Percentiles rank a stretch among this genome's conserved stretches.
phyloP scores from a whole-genome alignment of 139 green algal species.

The Dunaliella sp. region DNA sequence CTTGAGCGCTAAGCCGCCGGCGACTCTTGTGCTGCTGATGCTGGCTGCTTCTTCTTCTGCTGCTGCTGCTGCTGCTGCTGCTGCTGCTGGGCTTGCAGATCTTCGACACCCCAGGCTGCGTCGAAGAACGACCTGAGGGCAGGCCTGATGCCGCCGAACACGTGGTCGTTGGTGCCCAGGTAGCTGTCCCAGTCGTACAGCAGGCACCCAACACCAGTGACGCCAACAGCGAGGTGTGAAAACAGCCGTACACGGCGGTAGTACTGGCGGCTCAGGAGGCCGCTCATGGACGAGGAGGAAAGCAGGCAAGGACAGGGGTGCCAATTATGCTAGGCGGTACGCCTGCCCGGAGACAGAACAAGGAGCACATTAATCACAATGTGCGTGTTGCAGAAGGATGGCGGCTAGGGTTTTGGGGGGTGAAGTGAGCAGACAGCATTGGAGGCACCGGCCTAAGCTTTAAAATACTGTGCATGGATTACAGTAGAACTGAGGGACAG shows the following conservation, averaged over 20 bases:
- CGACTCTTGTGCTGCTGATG: neutral
- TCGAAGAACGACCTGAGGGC: constrained; percentile 20
- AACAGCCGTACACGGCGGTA: constrained; percentile 16
- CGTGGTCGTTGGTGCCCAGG: constrained; percentile 42
- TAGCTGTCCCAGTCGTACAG: constrained; percentile 51
- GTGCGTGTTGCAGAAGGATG: neutral
- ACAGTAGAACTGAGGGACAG: neutral
- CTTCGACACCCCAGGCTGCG: constrained; percentile 21
- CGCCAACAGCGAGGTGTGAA: constrained; percentile 7
- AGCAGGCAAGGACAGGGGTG: neutral
- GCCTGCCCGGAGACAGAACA: neutral
- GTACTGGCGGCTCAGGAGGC: constrained; percentile 23
- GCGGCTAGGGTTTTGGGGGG: neutral
- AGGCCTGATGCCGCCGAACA: constrained; percentile 37
- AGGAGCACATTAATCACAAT: neutral
- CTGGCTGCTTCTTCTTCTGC: neutral
- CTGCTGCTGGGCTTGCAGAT: neutral
- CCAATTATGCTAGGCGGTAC: neutral
- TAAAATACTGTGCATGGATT: no score
- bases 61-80: neutral
- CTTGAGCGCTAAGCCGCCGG: no score
- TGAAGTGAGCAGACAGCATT: neutral
- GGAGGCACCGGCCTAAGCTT: neutral
- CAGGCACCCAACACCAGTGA: constrained; percentile 25
- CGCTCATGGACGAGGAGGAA: neutral